These are phyloP conservation scores for Penicillium sp. DNA, from an alignment of 2,329 filamentous ascomycete genomes.

Conservation along the genomic window DNA sequence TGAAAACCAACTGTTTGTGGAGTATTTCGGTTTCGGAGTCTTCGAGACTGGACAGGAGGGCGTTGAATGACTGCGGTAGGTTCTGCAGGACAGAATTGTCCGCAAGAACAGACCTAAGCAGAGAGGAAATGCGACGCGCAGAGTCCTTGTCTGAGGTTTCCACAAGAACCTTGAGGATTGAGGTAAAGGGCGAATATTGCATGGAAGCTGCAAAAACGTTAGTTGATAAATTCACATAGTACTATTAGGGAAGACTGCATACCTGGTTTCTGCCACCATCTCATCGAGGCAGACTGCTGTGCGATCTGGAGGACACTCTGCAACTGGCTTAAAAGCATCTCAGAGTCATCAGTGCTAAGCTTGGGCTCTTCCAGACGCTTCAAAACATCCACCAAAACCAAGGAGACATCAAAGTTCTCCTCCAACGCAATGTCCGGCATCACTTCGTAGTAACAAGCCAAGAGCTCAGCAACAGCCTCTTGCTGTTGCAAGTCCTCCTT, in stretches of 20 bases:
- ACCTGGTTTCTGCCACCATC: constrained; percentile 82
- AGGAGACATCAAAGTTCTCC: constrained; percentile 86
- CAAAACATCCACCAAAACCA: constrained; percentile 73
- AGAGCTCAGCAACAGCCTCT: constrained; percentile 76
- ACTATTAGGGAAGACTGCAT: constrained; percentile 28
- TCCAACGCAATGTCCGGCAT: constrained; percentile 79
- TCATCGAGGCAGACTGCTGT: constrained; percentile 79
- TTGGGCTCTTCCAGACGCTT: constrained; percentile 61
- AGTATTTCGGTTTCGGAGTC: constrained; percentile 40
- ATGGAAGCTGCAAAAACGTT: constrained; percentile 39
- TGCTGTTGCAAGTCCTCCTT: constrained; percentile 75
- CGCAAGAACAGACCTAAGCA: constrained; percentile 44
- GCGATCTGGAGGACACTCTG: constrained; percentile 83
- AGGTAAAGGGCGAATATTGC: constrained; percentile 50
- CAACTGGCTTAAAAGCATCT: constrained; percentile 73
- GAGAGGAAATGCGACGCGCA: constrained; percentile 40
- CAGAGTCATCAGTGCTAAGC: constrained; percentile 56
- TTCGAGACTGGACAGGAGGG: constrained; percentile 47
- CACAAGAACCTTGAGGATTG: constrained; percentile 48
- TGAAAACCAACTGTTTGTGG: constrained; percentile 66
- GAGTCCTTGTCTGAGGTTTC: constrained; percentile 39
- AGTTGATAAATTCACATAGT: constrained; percentile 9
- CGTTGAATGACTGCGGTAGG: constrained; percentile 42
- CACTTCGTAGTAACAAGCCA: constrained; percentile 84
- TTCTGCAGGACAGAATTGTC: constrained; percentile 47